Percentiles rank a stretch among this genome's conserved stretches.
These are phyloP conservation scores for Melocanna baccifera DNA, from an alignment of 176 grass and related monocot genomes.

Conservation along the genomic window DNA sequence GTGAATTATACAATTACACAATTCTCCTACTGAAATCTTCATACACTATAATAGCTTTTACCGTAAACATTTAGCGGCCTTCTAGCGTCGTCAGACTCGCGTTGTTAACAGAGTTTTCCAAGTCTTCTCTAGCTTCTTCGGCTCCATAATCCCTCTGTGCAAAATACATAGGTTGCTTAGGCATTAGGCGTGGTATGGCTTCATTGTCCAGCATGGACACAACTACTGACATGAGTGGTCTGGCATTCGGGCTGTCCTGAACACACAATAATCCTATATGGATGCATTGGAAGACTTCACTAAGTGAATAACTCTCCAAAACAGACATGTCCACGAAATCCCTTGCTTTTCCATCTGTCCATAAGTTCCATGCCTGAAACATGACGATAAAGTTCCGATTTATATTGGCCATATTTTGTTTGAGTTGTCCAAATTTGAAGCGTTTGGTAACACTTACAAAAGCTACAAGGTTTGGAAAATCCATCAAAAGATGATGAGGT, in stretches of 20 bases:
- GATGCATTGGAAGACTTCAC: neutral
- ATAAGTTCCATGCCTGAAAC: constrained; percentile 17
- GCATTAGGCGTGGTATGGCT: neutral
- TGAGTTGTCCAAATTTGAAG: neutral
- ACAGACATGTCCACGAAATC: neutral
- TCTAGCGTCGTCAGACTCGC: neutral
- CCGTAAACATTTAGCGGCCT: neutral
- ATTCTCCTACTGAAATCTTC: too few relatives aligned
- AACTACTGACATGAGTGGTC: neutral
- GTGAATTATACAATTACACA: too few relatives aligned
- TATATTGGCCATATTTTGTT: neutral
- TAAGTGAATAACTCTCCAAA: neutral
- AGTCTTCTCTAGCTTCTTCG: neutral
- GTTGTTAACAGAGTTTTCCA: neutral
- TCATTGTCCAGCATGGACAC: constrained; percentile 19
- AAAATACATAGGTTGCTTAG: neutral
- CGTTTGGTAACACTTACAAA: neutral
- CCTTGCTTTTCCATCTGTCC: neutral
- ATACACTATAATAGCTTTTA: too few relatives aligned
- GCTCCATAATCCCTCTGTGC: neutral
- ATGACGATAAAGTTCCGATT: too few relatives aligned
- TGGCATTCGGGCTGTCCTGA: neutral
- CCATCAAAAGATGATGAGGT: too few relatives aligned
- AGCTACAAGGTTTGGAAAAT: too few relatives aligned
- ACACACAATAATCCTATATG: neutral